Evolutionary conservation across 352 stramenopile species (phyloP), one percentile per base, ranked within the genome.

Genomic region (Plasmopara halstedii): DNA sequence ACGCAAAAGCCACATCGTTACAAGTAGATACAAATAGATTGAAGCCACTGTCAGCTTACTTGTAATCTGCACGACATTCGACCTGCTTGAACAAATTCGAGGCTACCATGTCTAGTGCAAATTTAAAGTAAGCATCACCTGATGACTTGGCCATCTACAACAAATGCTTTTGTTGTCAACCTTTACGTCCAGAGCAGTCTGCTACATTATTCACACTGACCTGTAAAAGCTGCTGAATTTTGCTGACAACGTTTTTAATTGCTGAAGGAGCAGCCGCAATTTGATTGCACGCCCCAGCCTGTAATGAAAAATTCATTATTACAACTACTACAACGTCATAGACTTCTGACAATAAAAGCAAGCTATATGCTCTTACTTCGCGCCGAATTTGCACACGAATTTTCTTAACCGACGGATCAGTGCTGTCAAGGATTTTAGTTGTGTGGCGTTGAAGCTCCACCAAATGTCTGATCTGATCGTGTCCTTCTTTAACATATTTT

Each of bases 281-380:
- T 62, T 90, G 79, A 38, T 90, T 90, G 39, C 79, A 90, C n/a
- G 57, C 73, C 34, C 76, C 79, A 34, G 73, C 79, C 74, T 86
- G 36, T 20, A 41, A 26, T 20, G 13, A 13, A 35, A 26, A 0
- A 29, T 25, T 21, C 11, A 14, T 38, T 11, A 8, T n/a, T n/a
- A n/a, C n/a, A n/a, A n/a, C n/a, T n/a, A 38, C 9, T 22, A 23
- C 15, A 22, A 34, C 17, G 13, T 17, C 2, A 40, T 13, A 19
- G 2, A 17, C 11, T 35, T 31, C 31, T 18, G 15, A 35, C 1
- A 37, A n/a, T 6, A 11, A 20, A 23, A 40, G 18, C n/a, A 21
- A 36, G 4, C 8, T 10, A 2, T 35, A 18, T 27, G 6, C 20
- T 39, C 56, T 14, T 15, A 84, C 76, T 62, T 87, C 58, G 4